These are phyloP conservation scores for Amaranthus tricolor DNA, from an alignment of 179 eudicot species.

Conservation along the genomic window DNA sequence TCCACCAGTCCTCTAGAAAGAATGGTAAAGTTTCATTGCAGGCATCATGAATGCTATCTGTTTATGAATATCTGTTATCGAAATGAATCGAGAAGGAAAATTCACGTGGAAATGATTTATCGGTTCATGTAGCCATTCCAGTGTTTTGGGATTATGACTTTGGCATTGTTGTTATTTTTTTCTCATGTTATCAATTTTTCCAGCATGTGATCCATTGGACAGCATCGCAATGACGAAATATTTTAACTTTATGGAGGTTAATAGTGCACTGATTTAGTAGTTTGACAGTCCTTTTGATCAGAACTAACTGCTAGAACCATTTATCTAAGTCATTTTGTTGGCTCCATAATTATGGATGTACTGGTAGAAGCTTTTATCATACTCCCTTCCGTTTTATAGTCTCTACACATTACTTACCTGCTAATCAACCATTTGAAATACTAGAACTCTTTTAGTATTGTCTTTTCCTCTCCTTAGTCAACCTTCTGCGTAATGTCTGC, in stretches of 20 bases:
- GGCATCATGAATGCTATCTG: no score
- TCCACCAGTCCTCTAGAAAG: neutral
- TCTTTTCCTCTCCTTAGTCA: neutral
- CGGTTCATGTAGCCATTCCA: no score
- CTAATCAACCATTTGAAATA: slow-evolving; percentile 2
- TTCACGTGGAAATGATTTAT: no score
- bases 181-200: no score
- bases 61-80: no score
- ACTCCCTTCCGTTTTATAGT: neutral
- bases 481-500: slow-evolving; percentile 6
- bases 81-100: no score
- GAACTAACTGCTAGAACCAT: slow-evolving; percentile 3
- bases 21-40: neutral
- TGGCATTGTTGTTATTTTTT: no score
- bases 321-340: neutral
- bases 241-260: neutral
- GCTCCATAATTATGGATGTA: neutral
- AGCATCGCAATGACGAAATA: no score
- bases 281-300: neutral
- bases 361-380: neutral
- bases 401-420: neutral
- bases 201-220: no score
- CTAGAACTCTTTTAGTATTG: neutral
- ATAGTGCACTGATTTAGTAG: neutral
- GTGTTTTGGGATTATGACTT: no score